phyloP scores from a whole-genome alignment of 2,329 filamentous ascomycete species.

The Colletotrichum sp. region DNA sequence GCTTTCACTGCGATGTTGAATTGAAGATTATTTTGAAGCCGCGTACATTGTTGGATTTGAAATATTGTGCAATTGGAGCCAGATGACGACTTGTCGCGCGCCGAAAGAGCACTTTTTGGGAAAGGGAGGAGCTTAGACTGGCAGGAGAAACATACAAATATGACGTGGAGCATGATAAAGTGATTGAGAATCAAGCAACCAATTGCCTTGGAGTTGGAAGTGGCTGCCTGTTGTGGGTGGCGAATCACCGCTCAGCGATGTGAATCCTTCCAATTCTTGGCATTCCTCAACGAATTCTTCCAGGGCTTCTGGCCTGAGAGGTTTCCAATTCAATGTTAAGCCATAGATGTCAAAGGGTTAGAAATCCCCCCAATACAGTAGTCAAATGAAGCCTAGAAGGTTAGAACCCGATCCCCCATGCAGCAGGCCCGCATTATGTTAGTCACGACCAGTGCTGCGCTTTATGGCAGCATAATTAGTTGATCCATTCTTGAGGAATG shows the following conservation, averaged over 20 bases:
- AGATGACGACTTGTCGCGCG: no score
- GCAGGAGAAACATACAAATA: no score
- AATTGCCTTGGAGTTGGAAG: not conserved
- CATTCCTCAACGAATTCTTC: not conserved
- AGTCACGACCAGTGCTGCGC: not conserved
- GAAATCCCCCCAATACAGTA: no score
- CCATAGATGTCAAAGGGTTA: no score
- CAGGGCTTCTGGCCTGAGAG: no score
- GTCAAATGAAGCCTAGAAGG: no score
- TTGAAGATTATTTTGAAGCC: not conserved
- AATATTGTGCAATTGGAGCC: not conserved
- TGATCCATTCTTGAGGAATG: rapidly evolving
- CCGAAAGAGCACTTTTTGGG: no score
- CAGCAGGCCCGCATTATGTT: not conserved
- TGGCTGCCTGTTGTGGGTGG: not conserved
- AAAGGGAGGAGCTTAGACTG: no score
- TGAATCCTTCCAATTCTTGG: not conserved
- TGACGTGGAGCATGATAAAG: not conserved
- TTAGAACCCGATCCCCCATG: no score
- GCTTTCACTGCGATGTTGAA: rapidly evolving
- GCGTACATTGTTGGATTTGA: not conserved
- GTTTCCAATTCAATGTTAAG: no score
- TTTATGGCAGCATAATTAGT: not conserved
- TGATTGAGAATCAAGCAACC: not conserved
- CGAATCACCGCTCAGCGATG: not conserved